Evolutionary conservation across 345 rosid genomes (phyloP).

Genomic region (Cardiospermum halicacabum): DNA sequence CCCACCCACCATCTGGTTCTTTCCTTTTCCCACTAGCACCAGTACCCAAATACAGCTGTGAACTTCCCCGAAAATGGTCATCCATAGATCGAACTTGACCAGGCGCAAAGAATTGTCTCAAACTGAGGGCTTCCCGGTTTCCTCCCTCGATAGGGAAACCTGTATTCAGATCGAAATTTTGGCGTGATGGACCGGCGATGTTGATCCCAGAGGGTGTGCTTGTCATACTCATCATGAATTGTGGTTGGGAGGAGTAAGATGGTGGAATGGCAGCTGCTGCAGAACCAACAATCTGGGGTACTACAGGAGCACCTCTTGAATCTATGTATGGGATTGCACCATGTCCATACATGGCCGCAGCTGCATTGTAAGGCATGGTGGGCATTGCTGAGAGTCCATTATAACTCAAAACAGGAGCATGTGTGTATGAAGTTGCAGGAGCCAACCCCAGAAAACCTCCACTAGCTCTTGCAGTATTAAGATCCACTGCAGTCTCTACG

Average conservation of each 20-base stretch:
- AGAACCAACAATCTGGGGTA: constrained; percentile 62
- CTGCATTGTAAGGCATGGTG: constrained; percentile 42
- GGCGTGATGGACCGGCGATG: constrained; percentile 48
- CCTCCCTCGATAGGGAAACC: constrained; percentile 62
- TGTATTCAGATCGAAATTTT: constrained; percentile 63
- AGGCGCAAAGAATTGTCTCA: constrained; percentile 60
- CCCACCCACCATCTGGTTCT: constrained; percentile 85
- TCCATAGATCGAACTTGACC: constrained; percentile 47
- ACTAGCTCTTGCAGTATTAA: constrained; percentile 44
- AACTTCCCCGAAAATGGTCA: constrained; percentile 49
- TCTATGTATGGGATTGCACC: constrained; percentile 72
- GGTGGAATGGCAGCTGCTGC: constrained; percentile 41
- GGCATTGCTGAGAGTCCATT: constrained; percentile 49
- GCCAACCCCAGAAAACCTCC: constrained; percentile 56
- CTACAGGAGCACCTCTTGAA: constrained; percentile 57
- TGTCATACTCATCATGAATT: constrained; percentile 61
- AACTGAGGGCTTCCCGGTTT: constrained; percentile 41
- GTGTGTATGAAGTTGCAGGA: constrained; percentile 47
- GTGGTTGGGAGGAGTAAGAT: constrained; percentile 53
- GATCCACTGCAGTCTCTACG: constrained; percentile 38
- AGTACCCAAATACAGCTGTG: constrained; percentile 58
- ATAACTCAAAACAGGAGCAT: constrained; percentile 57
- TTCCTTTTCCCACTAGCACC: constrained; percentile 70
- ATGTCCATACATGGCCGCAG: constrained; percentile 56
- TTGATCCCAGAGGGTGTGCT: constrained; percentile 42